Evolutionary conservation across 805 yeast species (phyloP).

Genomic region (Kuraishia molischiana): DNA sequence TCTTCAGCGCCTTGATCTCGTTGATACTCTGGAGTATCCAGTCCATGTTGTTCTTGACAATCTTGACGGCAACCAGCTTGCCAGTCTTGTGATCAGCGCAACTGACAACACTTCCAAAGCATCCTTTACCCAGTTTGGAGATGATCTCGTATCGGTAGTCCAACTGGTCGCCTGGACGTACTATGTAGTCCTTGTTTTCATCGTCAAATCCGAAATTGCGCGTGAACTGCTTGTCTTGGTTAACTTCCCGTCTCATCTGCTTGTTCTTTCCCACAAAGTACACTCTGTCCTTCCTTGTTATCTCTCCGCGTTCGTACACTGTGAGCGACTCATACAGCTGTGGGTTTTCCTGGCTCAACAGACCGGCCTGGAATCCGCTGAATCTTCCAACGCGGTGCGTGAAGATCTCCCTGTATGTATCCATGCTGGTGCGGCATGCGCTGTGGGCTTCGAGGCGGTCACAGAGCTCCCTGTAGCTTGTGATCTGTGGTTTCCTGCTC

Average conservation of each 20-base stretch:
- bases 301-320: constrained; percentile 53
- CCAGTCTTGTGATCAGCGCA: constrained; percentile 59
- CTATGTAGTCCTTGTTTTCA: constrained; percentile 47
- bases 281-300: constrained; percentile 35
- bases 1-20: constrained; percentile 60
- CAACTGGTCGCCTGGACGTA: constrained; percentile 56
- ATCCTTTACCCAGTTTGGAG: constrained; percentile 59
- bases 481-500: neutral
- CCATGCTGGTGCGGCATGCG: neutral
- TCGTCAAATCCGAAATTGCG: constrained; percentile 70
- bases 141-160: constrained; percentile 63
- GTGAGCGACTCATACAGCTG: constrained; percentile 18
- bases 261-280: constrained; percentile 37
- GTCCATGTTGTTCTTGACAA: constrained; percentile 62
- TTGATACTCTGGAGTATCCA: constrained; percentile 72
- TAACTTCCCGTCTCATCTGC: constrained; percentile 16
- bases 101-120: constrained; percentile 71
- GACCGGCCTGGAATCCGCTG: neutral
- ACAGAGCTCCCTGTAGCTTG: neutral
- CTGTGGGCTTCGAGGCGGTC: constrained; percentile 1
- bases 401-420: neutral
- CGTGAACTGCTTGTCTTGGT: constrained; percentile 24
- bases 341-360: neutral
- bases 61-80: constrained; percentile 58
- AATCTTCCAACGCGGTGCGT: neutral